Evolutionary conservation across 495 filamentous ascomycete species (phyloP).

Genomic region (Aspergillus steynii): DNA sequence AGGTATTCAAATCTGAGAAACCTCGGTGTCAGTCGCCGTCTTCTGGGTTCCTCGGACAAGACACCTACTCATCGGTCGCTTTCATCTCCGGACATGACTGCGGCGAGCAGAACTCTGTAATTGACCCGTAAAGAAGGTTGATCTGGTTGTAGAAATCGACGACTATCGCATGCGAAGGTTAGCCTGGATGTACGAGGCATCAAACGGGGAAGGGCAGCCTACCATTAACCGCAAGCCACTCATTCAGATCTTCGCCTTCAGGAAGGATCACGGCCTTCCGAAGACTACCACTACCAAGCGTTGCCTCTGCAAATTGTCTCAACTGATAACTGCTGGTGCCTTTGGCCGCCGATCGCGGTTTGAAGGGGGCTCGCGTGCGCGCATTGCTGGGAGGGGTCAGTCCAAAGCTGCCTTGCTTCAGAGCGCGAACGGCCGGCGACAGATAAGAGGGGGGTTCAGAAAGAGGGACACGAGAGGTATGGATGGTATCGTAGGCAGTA

Average conservation of each 20-base stretch:
- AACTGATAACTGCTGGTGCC: constrained; percentile 95
- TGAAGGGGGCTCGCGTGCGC: constrained; percentile 85
- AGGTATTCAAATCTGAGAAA: constrained; percentile 85
- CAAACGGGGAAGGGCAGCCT: constrained; percentile 18
- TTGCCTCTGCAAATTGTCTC: constrained; percentile 96
- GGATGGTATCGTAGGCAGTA: constrained; percentile 31
- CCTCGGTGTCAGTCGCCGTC: constrained; percentile 7
- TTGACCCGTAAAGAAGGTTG: constrained; percentile 96
- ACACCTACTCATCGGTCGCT: constrained; percentile 86
- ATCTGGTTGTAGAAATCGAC: constrained; percentile 99
- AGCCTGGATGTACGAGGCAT: neutral
- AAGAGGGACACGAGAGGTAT: constrained; percentile 32
- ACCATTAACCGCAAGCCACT: constrained; percentile 98
- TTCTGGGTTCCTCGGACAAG: neutral
- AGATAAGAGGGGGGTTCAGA: constrained; percentile 43
- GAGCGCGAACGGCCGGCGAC: constrained; percentile 42
- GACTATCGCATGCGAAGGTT: constrained; percentile 50
- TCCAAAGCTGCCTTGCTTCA: constrained; percentile 40
- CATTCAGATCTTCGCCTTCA: constrained; percentile 94
- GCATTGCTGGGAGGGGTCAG: constrained; percentile 73
- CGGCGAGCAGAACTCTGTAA: constrained; percentile 98
- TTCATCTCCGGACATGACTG: constrained; percentile 99
- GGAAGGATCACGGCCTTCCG: constrained; percentile 95
- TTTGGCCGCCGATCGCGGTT: constrained; percentile 81
- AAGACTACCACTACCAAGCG: constrained; percentile 89